Base-by-base conservation (phyloP, 202 grass and related monocot species). In the Schoenoplectus triqueter region DNA sequence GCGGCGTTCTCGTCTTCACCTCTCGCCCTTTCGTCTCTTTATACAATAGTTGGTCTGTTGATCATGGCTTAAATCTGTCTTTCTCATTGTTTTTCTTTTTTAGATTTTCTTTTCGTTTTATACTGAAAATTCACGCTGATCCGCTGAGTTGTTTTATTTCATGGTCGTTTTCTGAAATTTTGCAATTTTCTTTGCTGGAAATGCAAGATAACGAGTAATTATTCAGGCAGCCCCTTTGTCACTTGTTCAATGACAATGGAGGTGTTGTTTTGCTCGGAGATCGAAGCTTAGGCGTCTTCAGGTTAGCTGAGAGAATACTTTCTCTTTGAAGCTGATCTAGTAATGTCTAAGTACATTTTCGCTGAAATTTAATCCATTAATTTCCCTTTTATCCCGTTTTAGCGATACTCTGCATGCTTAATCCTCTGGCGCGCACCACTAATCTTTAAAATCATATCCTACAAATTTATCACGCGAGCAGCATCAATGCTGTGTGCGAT, bases 241-340 rank as follows among this genome's bases (percentile, higher is more conserved):
- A 5, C 1, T 5, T 52, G 19, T 44, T 64, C 48, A 74, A 66
- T 87, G 80, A 75, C 80, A 82, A 64, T 78, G 86, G 84, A 79
- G 85, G 88, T 83, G 85, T 87, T 89, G 13, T 80, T 61, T 89
- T 84, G 88, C 84, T 89, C 88, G 88, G 88, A 89, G 11, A 89
- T 10, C 6, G 72, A 66, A 56, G 69, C 84, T 89, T 86, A 31
- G 64, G 64, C 50, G 44, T 89, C 88, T 89, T 89, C 88, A 86
- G 88, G 77, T 89, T 78, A 1, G 88, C 55, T 66, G 88, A 87
- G 80, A 68, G 79, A 42, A 54, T 41, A 0, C 21, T 61, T n/a
- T 86, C 70, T 84, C 80, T n/a, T 40, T 89, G 88, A 89, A n/a
- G 88, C 88, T 84, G 50, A 80, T 80, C 88, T 89, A 89, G 88